Evolutionary conservation across 345 rosid genomes (phyloP), one percentile per base, ranked within the genome.

Genomic region (Melaleuca alternifolia): DNA sequence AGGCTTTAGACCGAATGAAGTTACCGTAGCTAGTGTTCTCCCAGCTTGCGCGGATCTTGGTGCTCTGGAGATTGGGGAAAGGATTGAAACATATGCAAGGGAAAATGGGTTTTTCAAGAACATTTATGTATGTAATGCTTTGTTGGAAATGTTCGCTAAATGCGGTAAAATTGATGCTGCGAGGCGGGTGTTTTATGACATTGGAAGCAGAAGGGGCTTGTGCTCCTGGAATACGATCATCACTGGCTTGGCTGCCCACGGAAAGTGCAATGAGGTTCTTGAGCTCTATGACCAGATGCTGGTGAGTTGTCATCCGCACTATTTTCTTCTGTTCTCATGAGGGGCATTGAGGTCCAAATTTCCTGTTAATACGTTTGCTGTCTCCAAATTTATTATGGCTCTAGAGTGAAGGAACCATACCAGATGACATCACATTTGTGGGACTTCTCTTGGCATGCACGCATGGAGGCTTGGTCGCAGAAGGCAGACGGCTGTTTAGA

Each of bases 191-290:
- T 95, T 96, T 84, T 85, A 92, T 88, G 95, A 93, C 86, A 91
- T 94, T 11, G 94, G 96, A 20, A 88, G 90, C 79, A 89, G 91
- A 87, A 92, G 93, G 90, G 94, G 92, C 85, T 89, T 93, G 89
- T 95, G 96, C 88, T 91, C 97, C 24, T 96, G 99, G 99, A 96
- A 95, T 92, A 93, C 99, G 23, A 94, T 96, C 97, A 95, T 96
- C 88, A 89, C 87, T 88, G 92, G 96, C 65, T 87, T 96, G 85
- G 98, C 99, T 85, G 85, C 94, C 75, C 98, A 96, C 50, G 99
- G 98, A 85, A 89, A 91, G 87, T 88, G 92, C 82, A 65, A 51
- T n/a, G 92, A 93, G 83, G 98, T 93, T 87, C 89, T 96, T 84
- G 87, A 89, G 10, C 91, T 93, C 89, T 93, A 93, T 85, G 87